Base-by-base conservation (phyloP, 1,284 basidiomycete genomes). In the Chalciporus sp. region DNA sequence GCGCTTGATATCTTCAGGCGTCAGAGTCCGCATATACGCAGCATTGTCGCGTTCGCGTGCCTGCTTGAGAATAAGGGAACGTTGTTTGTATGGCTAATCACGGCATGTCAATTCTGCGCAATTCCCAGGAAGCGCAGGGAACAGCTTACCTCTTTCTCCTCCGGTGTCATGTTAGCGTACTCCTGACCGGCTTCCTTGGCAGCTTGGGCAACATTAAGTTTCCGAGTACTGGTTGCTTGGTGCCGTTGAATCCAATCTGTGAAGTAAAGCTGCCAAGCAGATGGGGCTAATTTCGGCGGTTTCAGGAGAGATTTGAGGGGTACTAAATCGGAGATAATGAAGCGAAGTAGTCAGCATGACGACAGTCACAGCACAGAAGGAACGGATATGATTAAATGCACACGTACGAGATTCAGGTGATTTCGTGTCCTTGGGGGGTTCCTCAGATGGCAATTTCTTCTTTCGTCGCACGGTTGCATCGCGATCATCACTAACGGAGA, bases 231-330 rank as follows among this genome's bases (percentile, higher is more conserved):
- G 40, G 82, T 80, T 60, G 85, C 84, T 76, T 95, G 94, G 71
- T 94, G 92, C 66, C 87, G 84, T 72, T 91, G 88, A 61, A 98
- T 93, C 85, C 94, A 95, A 71, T 97, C 94, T 37, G 93, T 94
- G 73, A 98, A 97, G 76, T 94, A 98, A 49, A 98, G 82, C 74
- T 98, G 95, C 95, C 95, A 98, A 42, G 94, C 93, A 6, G 93
- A 95, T 6, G 92, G 94, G 12, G 95, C 92, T 65, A 95, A 83
- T 75, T 95, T 95, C 42, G 95, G 95, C 31, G 92, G 94, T 55
- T 88, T 88, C 54, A 97, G 79, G 26, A 81, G 71, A 49, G 88
- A 87, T 72, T 86, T 88, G 58, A 78, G 71, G 47, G 83, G 85
- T 67, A 73, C 78, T 79, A 67, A 9, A 47, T 48, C 60, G 60